These are phyloP conservation scores for Brachypodium distachyon DNA, from an alignment of 202 grass and related monocot species.

Conservation along the genomic window DNA sequence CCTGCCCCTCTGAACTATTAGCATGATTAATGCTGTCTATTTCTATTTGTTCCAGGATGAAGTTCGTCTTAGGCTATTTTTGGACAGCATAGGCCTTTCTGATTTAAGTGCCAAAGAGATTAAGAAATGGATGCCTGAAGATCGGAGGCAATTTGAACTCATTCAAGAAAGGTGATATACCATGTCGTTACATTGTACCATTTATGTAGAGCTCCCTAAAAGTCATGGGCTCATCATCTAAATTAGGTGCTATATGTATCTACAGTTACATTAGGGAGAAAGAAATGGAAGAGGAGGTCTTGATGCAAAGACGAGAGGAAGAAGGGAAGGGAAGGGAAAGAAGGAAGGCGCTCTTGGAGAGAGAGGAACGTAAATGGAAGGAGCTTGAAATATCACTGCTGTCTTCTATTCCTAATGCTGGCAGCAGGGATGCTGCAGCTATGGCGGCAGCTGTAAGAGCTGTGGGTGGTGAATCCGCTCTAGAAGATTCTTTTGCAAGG, in stretches of 20 bases:
- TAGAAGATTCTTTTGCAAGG: constrained; percentile 97
- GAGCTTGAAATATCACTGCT: constrained; percentile 93
- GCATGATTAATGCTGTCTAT: constrained; percentile 9
- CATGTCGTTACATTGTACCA: not conserved
- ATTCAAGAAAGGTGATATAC: constrained; percentile 88
- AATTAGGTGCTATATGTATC: constrained; percentile 25
- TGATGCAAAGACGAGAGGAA: constrained; percentile 97
- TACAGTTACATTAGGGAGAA: constrained; percentile 96
- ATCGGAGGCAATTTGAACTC: constrained; percentile 88
- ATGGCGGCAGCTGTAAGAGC: constrained; percentile 96
- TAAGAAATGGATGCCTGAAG: constrained; percentile 99
- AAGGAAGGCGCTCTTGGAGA: constrained; percentile 86
- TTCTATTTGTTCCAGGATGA: constrained; percentile 76
- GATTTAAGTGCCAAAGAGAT: constrained; percentile 99
- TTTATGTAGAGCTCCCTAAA: not conserved
- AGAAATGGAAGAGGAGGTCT: constrained; percentile 98
- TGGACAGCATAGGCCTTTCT: constrained; percentile 96
- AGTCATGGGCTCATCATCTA: not conserved
- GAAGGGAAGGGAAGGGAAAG: constrained; percentile 98
- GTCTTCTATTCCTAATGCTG: constrained; percentile 90
- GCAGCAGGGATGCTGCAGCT: constrained; percentile 94
- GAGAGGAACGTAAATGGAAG: constrained; percentile 98
- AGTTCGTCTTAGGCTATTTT: constrained; percentile 96
- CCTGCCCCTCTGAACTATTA: not conserved
- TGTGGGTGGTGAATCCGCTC: constrained; percentile 84